Percentiles rank a stretch among this genome's conserved stretches.
phyloP scores from a whole-genome alignment of 768 basidiomycete species.

The Mycena haematopus region DNA sequence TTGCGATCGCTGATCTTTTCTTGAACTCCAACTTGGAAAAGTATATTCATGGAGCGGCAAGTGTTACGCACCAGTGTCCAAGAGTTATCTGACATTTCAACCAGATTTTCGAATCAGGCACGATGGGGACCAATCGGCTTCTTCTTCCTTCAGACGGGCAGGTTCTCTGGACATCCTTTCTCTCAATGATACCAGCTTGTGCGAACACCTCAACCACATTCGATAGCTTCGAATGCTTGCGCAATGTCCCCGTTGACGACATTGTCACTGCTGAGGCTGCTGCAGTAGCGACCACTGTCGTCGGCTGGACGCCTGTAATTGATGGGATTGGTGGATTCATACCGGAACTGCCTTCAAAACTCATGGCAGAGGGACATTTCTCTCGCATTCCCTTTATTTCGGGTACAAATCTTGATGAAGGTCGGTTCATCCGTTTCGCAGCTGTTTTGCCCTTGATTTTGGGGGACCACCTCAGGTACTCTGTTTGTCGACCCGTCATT shows the following conservation, averaged over 20 bases:
- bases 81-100: not conserved
- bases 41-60: slow-evolving; percentile 38
- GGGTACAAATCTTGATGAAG: slow-evolving; percentile 52
- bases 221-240: slow-evolving; percentile 39
- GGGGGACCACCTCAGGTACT: slow-evolving; percentile 35
- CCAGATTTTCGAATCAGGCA: slow-evolving; percentile 52
- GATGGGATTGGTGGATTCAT: slow-evolving; percentile 45
- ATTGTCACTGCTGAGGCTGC: slow-evolving; percentile 35
- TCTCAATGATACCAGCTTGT: slow-evolving; percentile 35
- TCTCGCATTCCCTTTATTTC: slow-evolving; percentile 49
- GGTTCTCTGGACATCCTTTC: slow-evolving; percentile 40
- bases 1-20: slow-evolving; percentile 44
- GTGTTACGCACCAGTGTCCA: slow-evolving; percentile 8
- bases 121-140: slow-evolving; percentile 36
- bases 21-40: slow-evolving; percentile 39
- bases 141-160: slow-evolving; percentile 36
- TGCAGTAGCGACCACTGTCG: slow-evolving; percentile 32
- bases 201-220: slow-evolving; percentile 34
- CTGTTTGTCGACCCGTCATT: slow-evolving; percentile 32
- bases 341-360: slow-evolving; percentile 43
- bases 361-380: slow-evolving; percentile 41
- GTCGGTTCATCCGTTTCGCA: slow-evolving; percentile 30
- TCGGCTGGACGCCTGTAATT: slow-evolving; percentile 44
- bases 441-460: not conserved
- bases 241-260: slow-evolving; percentile 34